Base-by-base conservation (phyloP, 2,329 filamentous ascomycete species). In the Sporothrix luriei region DNA sequence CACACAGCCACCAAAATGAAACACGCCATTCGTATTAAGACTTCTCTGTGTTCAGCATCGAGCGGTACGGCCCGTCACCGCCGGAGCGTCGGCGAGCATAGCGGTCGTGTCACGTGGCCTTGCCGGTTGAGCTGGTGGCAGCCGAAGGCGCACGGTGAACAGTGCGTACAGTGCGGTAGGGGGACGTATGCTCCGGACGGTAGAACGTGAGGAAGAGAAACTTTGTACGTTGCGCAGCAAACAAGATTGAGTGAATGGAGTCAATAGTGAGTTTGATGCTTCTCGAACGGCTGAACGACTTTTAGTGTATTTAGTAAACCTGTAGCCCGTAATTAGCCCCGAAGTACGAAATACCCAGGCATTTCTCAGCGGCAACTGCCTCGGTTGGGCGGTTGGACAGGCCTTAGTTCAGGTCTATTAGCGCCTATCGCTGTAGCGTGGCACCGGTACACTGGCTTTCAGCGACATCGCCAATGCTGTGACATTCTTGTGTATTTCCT, bases 41-140 rank as follows among this genome's bases (percentile, higher is more conserved):
- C 59, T 78, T 77, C 46, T 73, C 72, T 1, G 74, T 73, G 0
- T 74, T 79, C 48, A 75, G 74, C 71, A 76, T 78, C 16, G 76
- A 77, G 26, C 76, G 74, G 24, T 77, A 78, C 67, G 77, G 76
- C 9, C 72, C 74, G 6, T 69, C 72, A 9, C 46, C 66, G 9
- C 29, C 64, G 49, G 74, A 83, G 83, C 0, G 81, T 85, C 73
- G 82, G 79, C 16, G 84, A 86, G 76, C 86, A 82, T 75, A 73
- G 46, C 75, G 77, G 21, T 75, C 73, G 10, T 75, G 76, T 38
- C 62, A 74, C 13, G 76, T 78, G 21, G 75, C 75, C n/a, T 24
- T 79, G 54, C 78, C 78, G 0, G 38, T 26, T 1, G 55, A n/a
- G 26, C 29, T 68, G n/a, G 66, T 62, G 13, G 66, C 29, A 1